A percentile compares a stretch with the other conserved stretches of the same genome.
These are phyloP conservation scores for Colletotrichum paranaense DNA, from an alignment of 2,329 filamentous ascomycete species.

Conservation along the genomic window DNA sequence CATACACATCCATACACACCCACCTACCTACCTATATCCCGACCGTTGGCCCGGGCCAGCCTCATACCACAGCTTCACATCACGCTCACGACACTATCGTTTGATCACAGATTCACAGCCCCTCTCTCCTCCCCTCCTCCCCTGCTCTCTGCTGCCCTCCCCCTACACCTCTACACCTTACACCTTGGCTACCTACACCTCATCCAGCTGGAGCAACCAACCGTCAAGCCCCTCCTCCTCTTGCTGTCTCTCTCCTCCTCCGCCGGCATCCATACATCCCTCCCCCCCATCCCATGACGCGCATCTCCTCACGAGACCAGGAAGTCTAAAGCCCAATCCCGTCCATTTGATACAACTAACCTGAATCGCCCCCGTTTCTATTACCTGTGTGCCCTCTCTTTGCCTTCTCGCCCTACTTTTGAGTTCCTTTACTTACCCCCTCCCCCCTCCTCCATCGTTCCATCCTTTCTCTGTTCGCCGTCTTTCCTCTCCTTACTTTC, in stretches of 20 bases:
- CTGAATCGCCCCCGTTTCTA: conserved; percentile 17
- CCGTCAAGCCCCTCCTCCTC: too few relatives aligned
- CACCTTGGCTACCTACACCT: too few relatives aligned
- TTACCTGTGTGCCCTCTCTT: not conserved
- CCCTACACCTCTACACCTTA: not conserved
- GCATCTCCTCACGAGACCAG: conserved; percentile 18
- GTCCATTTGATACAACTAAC: conserved; percentile 19
- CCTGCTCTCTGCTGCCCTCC: not conserved
- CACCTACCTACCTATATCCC: not conserved
- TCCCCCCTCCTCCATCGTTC: not conserved
- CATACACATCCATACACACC: not conserved
- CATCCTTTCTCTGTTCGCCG: not conserved
- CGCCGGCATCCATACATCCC: not conserved
- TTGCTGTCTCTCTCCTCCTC: not conserved
- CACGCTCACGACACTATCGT: not conserved
- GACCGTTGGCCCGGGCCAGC: conserved; percentile 2
- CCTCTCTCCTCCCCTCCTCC: not conserved
- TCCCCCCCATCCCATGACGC: conserved; percentile 9
- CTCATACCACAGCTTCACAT: conserved; percentile 4
- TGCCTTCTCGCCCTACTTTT: conserved; percentile 3
- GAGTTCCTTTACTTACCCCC: not conserved
- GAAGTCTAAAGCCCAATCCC: conserved; percentile 22
- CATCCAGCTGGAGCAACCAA: too few relatives aligned
- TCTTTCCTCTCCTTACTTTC: not conserved
- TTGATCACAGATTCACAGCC: not conserved